These are phyloP conservation scores for Stephania japonica DNA, from an alignment of 164 flowering plant species.

Conservation along the genomic window DNA sequence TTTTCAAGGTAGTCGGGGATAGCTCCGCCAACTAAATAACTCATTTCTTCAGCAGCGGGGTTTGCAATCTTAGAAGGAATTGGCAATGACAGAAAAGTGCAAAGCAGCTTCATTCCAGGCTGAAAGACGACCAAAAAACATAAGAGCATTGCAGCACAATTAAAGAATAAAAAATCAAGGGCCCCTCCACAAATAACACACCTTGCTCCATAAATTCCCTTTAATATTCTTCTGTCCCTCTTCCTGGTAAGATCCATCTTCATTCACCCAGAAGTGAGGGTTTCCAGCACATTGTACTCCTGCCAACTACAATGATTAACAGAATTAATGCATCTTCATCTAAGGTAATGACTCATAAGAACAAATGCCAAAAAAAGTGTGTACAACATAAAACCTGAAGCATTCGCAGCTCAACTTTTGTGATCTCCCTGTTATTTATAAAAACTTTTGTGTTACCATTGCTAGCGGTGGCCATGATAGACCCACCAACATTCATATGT, in stretches of 20 bases:
- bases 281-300: slow-evolving; percentile 96
- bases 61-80: slow-evolving; percentile 58
- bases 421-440: slow-evolving; percentile 90
- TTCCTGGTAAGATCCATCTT: slow-evolving; percentile 91
- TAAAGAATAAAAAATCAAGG: neutral
- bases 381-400: slow-evolving; percentile 52
- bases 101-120: slow-evolving; percentile 75
- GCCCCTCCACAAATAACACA: slow-evolving; percentile 16
- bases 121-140: slow-evolving; percentile 24
- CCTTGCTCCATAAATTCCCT: slow-evolving; percentile 96
- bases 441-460: slow-evolving; percentile 82
- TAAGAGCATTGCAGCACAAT: neutral
- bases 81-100: slow-evolving; percentile 80
- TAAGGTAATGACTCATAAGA: too few relatives aligned
- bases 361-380: neutral
- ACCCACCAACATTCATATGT: slow-evolving; percentile 78
- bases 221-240: slow-evolving; percentile 91
- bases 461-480: slow-evolving; percentile 69
- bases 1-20: slow-evolving; percentile 63
- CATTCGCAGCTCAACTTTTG: slow-evolving; percentile 82
- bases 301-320: slow-evolving; percentile 53
- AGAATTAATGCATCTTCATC: neutral
- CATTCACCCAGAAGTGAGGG: slow-evolving; percentile 96
- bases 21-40: slow-evolving; percentile 26
- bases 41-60: slow-evolving; percentile 43